A percentile compares a stretch with the other conserved stretches of the same genome.
These are phyloP conservation scores for Trifolium pratense DNA, from an alignment of 306 rosid genomes.

Conservation along the genomic window DNA sequence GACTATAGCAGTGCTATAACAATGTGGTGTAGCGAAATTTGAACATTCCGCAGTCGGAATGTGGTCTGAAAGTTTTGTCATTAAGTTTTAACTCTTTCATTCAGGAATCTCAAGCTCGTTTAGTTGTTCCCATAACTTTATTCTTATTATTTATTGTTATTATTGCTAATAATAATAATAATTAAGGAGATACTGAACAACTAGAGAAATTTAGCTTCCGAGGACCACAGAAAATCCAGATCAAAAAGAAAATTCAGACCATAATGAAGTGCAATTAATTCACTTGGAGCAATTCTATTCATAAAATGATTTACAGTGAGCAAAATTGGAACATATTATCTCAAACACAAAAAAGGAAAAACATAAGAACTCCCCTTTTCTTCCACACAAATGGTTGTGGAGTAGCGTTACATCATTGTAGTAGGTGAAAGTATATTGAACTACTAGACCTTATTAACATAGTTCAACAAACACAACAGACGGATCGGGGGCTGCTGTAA, in stretches of 20 bases:
- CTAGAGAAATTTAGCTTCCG: neutral
- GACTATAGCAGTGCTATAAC: neutral
- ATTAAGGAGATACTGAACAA: neutral
- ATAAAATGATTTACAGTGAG: neutral
- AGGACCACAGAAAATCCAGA: conserved; percentile 12
- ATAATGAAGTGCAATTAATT: conserved; percentile 9
- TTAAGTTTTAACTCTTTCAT: conserved; percentile 1
- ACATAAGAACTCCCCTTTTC: neutral
- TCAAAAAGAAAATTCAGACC: conserved; percentile 21
- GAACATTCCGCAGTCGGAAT: neutral
- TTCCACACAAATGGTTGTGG: neutral
- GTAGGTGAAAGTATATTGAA: conserved; percentile 21
- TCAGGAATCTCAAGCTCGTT: neutral
- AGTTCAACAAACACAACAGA: conserved; percentile 19
- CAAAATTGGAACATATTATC: neutral
- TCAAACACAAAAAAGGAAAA: conserved; percentile 7
- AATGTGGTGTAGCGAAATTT: neutral
- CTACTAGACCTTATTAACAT: conserved; percentile 38
- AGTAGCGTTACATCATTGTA: conserved; percentile 4
- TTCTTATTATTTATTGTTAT: neutral
- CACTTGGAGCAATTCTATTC: neutral
- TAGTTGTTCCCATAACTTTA: neutral
- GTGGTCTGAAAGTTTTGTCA: neutral
- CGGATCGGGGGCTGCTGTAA: conserved; percentile 20
- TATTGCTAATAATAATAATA: neutral